A percentile compares a stretch with the other conserved stretches of the same genome.
These are phyloP conservation scores for Neofusicoccum parvum DNA, from an alignment of 2,329 filamentous ascomycete species.

Conservation along the genomic window DNA sequence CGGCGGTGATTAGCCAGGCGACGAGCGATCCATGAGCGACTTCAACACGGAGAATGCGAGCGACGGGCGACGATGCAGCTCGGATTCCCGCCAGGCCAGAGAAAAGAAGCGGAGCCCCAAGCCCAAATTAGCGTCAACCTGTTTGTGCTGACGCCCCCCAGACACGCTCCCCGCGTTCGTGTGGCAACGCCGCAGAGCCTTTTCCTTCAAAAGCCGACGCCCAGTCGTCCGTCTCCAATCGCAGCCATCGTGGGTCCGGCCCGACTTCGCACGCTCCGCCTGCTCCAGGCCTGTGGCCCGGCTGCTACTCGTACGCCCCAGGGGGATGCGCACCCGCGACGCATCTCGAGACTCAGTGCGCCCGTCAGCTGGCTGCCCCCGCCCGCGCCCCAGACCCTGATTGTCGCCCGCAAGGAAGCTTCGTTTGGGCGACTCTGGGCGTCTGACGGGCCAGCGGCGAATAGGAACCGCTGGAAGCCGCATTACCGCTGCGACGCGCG, in stretches of 20 bases:
- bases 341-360: background rate
- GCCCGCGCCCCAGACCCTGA: conserved; percentile 3
- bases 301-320: background rate
- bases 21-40: conserved; percentile 13
- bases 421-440: background rate
- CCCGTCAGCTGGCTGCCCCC: background rate
- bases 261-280: conserved; percentile 11
- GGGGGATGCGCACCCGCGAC: background rate
- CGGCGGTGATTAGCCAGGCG: conserved; percentile 12
- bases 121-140: conserved; percentile 19
- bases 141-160: conserved; percentile 16
- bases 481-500: background rate
- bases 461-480: conserved; percentile 4
- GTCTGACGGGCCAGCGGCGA: background rate
- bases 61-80: background rate
- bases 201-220: conserved; percentile 14
- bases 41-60: background rate
- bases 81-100: conserved; percentile 9
- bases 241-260: background rate
- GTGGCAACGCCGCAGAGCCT: conserved; percentile 17
- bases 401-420: background rate
- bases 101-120: conserved; percentile 19
- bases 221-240: background rate
- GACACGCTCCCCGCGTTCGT: conserved; percentile 16
- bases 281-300: background rate